These are phyloP conservation scores for Boletus barrowsii DNA, from an alignment of 768 basidiomycete species.

Conservation along the genomic window DNA sequence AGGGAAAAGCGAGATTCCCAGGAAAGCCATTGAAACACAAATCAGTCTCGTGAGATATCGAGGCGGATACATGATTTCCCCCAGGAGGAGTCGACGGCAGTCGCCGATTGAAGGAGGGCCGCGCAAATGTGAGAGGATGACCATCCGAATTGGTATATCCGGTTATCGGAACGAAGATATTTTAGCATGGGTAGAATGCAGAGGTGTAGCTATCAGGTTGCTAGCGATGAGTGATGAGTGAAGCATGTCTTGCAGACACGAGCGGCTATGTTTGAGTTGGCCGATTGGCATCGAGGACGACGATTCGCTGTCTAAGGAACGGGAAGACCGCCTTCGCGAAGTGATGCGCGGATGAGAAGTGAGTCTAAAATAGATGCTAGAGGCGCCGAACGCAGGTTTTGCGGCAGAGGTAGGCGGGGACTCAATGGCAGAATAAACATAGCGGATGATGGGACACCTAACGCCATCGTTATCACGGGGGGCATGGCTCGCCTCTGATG, in stretches of 20 bases:
- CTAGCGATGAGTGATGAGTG: neutral
- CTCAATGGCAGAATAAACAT: slow-evolving; percentile 23
- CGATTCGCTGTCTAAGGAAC: slow-evolving; percentile 11
- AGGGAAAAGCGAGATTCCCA: slow-evolving; percentile 8
- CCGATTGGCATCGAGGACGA: slow-evolving; percentile 5
- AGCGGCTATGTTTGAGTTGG: slow-evolving; percentile 8
- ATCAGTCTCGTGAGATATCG: slow-evolving; percentile 21
- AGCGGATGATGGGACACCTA: slow-evolving; percentile 12
- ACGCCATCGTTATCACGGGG: slow-evolving; percentile 19
- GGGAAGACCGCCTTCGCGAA: slow-evolving; percentile 20
- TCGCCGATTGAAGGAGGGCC: slow-evolving; percentile 12
- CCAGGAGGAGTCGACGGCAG: slow-evolving; percentile 12
- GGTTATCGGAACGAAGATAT: slow-evolving; percentile 1
- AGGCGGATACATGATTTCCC: slow-evolving; percentile 17
- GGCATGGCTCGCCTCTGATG: slow-evolving; percentile 13
- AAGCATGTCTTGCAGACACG: neutral
- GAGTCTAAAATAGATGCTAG: slow-evolving; percentile 22
- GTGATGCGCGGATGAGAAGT: slow-evolving; percentile 19
- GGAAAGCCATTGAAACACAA: slow-evolving; percentile 14
- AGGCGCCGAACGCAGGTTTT: slow-evolving; percentile 13
- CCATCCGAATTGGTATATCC: slow-evolving; percentile 4
- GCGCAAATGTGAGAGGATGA: neutral
- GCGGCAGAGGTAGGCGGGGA: slow-evolving; percentile 5
- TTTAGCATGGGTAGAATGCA: slow-evolving; percentile 2
- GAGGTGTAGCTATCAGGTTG: neutral